Base-by-base conservation (phyloP, 164 flowering plant genomes). In the Vitis vinifera region DNA sequence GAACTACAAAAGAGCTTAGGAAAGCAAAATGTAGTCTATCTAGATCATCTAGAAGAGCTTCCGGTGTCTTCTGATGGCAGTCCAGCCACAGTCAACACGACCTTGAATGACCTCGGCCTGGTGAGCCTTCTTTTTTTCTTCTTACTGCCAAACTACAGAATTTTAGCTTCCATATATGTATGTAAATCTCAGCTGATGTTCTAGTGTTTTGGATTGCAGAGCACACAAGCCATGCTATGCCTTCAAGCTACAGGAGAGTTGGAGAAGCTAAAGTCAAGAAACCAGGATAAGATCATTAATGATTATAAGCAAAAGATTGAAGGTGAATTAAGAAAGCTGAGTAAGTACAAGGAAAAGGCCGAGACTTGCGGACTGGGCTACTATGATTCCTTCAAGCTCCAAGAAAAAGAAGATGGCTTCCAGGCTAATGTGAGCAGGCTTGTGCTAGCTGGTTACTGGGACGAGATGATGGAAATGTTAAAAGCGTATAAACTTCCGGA, bases 71-170 rank as follows among this genome's bases (percentile, higher is more conserved):
- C 78, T 13, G 71, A 71, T 68, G 74, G 68, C 15, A 56, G 19
- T 11, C 55, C 65, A 10, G 69, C 30, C 30, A 48, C 68, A 15
- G 61, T 68, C 4, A 58, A 73, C 63, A 55, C 13, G 15, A 77
- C 80, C 3, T 60, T 88, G 67, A 82, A 80, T 49, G 91, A 88
- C 67, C 84, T 91, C 31, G 93, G 89, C 62, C 65, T 91, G 88
- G 98, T 93, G 71, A 76, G 82, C 75, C 17, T 13, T 64, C 6
- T 61, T 60, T 31, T 53, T 52, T n/a, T 29, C 55, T 47, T 8
- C 6, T 31, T 6, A 4, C 2, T 6, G 7, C 44, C 44, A 31
- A 31, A 31, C 27, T 23, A 23, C 27, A 23, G 27, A 23, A 23
- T 23, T 23, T 1, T 23, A 23, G 27, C 27, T 23, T 23, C 27